Evolutionary conservation across 2,329 filamentous ascomycete genomes (phyloP).

Genomic region (Alternaria gansuensis): DNA sequence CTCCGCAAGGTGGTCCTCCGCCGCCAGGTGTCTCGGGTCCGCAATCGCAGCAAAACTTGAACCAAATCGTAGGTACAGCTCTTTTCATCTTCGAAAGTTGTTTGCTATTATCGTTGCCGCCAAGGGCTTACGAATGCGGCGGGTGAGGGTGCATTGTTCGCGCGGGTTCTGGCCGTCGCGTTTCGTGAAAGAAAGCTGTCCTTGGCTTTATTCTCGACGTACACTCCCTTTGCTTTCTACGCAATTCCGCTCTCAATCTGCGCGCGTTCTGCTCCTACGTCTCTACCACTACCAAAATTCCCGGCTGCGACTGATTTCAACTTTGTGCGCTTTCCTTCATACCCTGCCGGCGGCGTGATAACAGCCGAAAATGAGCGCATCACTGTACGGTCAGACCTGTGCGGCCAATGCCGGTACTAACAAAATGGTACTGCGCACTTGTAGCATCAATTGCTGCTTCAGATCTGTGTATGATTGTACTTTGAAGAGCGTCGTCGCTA

Average conservation of each 20-base stretch:
- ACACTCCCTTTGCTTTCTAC: background rate
- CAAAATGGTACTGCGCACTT: conserved; percentile 4
- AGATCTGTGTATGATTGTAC: background rate
- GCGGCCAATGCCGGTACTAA: background rate
- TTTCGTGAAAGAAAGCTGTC: conserved; percentile 8
- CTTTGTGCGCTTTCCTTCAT: background rate
- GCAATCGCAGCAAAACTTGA: conserved; percentile 87
- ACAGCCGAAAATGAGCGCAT: background rate
- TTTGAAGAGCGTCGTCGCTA: conserved; percentile 7
- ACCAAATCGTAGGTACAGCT: conserved; percentile 84
- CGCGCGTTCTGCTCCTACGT: background rate
- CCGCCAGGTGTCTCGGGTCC: conserved; percentile 57
- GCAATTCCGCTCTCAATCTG: conserved; percentile 1
- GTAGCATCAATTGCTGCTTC: conserved; percentile 1
- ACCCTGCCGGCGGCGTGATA: background rate
- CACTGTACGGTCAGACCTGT: background rate
- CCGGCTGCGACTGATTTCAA: background rate
- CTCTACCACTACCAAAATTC: conserved; percentile 1
- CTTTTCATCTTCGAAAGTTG: background rate
- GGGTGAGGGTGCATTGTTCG: conserved; percentile 3
- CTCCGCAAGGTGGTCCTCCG: conserved; percentile 58
- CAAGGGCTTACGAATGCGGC: background rate
- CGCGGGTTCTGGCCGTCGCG: conserved; percentile 2
- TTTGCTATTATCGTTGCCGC: background rate
- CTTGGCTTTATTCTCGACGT: background rate